Conservation (phyloP, 1,284 basidiomycete species). For the Heliocybe sulcata region DNA sequence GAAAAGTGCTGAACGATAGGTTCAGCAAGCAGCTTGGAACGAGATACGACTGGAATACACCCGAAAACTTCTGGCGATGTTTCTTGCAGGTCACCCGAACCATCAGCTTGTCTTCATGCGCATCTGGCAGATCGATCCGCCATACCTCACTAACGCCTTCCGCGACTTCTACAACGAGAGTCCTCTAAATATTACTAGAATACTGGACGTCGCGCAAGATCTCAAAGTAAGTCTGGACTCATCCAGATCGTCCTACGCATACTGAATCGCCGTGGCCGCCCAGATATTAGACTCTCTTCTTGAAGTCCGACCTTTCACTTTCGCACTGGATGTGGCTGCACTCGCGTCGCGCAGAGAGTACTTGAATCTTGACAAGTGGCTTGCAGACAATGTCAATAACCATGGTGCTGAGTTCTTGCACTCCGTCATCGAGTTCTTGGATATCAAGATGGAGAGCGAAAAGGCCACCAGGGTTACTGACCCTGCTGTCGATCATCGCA, state of each 20-base stretch:
- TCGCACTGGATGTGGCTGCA: constrained; percentile 90
- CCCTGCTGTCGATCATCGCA: constrained; percentile 69
- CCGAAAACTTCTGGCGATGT: constrained; percentile 82
- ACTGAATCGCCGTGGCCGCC: background rate
- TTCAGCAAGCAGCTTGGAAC: constrained; percentile 77
- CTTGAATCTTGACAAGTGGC: constrained; percentile 94
- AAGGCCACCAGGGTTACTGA: constrained; percentile 74
- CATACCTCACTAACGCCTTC: constrained; percentile 82
- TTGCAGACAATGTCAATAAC: constrained; percentile 77
- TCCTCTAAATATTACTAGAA: constrained; percentile 88
- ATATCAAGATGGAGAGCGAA: constrained; percentile 89
- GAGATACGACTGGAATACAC: constrained; percentile 84
- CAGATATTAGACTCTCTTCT: constrained; percentile 88
- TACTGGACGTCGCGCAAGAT: constrained; percentile 93
- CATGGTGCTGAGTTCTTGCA: constrained; percentile 86
- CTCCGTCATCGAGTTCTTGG: constrained; percentile 81
- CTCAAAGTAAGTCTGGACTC: constrained; percentile 59
- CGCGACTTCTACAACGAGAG: constrained; percentile 90
- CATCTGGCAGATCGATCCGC: constrained; percentile 86
- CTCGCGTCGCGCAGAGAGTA: constrained; percentile 90
- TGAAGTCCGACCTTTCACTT: constrained; percentile 81
- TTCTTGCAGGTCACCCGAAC: constrained; percentile 88
- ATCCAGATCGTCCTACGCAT: constrained; percentile 4
- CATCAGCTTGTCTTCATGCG: constrained; percentile 96
- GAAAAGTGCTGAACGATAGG: background rate